phyloP scores from a whole-genome alignment of 1,284 basidiomycete genomes.

The Trametes pubescens region DNA sequence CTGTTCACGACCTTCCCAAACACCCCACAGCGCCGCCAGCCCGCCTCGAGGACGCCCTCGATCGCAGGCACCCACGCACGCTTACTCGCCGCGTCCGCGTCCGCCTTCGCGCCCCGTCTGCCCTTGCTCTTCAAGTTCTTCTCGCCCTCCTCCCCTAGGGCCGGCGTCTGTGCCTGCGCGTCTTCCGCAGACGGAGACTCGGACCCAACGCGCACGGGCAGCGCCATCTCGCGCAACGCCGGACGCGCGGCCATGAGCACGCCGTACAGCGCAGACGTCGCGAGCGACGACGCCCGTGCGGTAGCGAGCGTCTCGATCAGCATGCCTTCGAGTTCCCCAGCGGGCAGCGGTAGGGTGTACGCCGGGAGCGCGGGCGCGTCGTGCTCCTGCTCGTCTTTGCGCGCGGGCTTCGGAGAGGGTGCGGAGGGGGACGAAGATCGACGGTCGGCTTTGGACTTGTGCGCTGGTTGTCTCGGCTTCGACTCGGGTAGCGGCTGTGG shows the following conservation, averaged over 20 bases:
- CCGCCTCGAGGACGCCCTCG: constrained; percentile 57
- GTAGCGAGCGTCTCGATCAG: constrained; percentile 77
- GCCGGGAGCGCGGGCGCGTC: constrained; percentile 9
- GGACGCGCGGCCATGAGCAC: constrained; percentile 62
- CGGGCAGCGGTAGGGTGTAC: constrained; percentile 36
- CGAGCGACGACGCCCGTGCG: constrained; percentile 72
- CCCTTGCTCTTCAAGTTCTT: background rate
- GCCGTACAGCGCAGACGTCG: constrained; percentile 61
- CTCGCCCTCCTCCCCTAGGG: constrained; percentile 32
- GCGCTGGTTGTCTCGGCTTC: background rate
- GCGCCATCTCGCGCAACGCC: constrained; percentile 44
- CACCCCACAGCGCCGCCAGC: constrained; percentile 60
- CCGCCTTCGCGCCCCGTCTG: constrained; percentile 22
- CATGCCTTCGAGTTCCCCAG: constrained; percentile 55
- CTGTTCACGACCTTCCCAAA: constrained; percentile 77
- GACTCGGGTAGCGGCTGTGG: background rate
- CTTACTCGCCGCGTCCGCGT: constrained; percentile 28
- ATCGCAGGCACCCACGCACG: constrained; percentile 59
- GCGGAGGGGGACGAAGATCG: background rate
- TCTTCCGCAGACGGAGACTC: background rate
- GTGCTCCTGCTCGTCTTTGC: background rate
- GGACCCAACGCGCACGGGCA: constrained; percentile 9
- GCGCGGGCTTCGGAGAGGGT: constrained; percentile 6
- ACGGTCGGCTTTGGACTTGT: background rate
- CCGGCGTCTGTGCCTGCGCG: constrained; percentile 42